phyloP scores from a whole-genome alignment of 2,329 filamentous ascomycete species.

The Aspergillus quadricinctus region DNA sequence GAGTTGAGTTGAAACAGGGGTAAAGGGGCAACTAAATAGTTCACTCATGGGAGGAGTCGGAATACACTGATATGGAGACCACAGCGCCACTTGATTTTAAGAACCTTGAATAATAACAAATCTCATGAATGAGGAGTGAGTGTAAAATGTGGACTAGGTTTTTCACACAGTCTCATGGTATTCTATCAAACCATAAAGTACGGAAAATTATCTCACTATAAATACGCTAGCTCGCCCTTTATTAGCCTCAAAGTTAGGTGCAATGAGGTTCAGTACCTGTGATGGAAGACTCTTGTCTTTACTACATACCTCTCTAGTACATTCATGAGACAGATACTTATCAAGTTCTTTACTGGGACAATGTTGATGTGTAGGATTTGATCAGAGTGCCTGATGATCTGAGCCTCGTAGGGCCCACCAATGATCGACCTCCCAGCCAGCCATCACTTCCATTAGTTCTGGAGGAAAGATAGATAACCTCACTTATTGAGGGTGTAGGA shows the following conservation, averaged over 20 bases:
- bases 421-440: constrained; percentile 11
- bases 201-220: no score
- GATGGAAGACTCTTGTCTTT: no score
- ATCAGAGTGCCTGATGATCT: constrained; percentile 4
- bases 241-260: not conserved
- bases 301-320: no score
- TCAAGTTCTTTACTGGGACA: not conserved
- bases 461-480: not conserved
- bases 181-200: not conserved
- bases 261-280: not conserved
- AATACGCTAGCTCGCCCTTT: not conserved
- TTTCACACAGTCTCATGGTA: not conserved
- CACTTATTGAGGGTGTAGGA: not conserved
- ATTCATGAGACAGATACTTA: not conserved
- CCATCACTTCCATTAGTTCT: not conserved
- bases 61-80: not conserved
- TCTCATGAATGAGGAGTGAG: not conserved
- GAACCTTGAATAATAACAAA: not conserved
- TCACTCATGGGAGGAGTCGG: not conserved
- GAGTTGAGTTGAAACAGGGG: not conserved
- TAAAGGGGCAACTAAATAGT: not conserved
- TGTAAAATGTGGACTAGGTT: not conserved
- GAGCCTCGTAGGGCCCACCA: constrained; percentile 11
- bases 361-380: not conserved
- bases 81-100: not conserved